Evolutionary conservation across 495 filamentous ascomycete genomes (phyloP), one percentile per base, ranked within the genome.

Genomic region (Achaetomiella virescens): DNA sequence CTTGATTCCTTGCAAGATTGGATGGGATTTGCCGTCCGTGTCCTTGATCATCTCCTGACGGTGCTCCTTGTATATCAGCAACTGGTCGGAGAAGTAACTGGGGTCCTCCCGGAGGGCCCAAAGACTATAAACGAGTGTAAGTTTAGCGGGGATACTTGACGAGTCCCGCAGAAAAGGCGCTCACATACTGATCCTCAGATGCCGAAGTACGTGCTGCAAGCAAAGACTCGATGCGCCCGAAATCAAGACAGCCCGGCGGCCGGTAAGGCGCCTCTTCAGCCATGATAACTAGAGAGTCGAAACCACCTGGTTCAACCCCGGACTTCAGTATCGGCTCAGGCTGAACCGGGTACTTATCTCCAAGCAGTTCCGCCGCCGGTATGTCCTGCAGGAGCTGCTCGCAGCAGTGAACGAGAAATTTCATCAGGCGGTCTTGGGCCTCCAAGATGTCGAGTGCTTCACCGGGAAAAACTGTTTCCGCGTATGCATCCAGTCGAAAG

Each of bases 71-170:
- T 44, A 50, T 0, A 77, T 68, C 6, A 47, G 51, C 0, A 80
- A 2, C 14, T 53, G 27, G 6, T 66, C 62, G 5, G 59, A 60
- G 43, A 84, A 82, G 56, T 81, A 84, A 6, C 52, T 66, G 0
- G 81, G 79, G 60, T 84, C 78, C 49, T 82, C 79, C n/a, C 81
- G 71, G 36, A 83, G 59, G 1, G 70, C 55, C 74, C 73, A 78
- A 6, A 84, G 35, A 33, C 44, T 47, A n/a, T n/a, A n/a, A 14
- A 27, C 0, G 12, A 27, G 42, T 45, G 42, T 45, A 21, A 45
- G 42, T 45, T 27, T 38, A 38, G 5, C 10, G 11, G 27, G 12
- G 36, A 38, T 11, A n/a, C 5, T 14, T 38, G n/a, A n/a, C n/a
- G n/a, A 38, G 5, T n/a, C 15, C 12, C 15, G 14, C 36, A n/a